Base-by-base conservation (phyloP, 768 basidiomycete genomes). In the Rubroboletus pulcherrimus region DNA sequence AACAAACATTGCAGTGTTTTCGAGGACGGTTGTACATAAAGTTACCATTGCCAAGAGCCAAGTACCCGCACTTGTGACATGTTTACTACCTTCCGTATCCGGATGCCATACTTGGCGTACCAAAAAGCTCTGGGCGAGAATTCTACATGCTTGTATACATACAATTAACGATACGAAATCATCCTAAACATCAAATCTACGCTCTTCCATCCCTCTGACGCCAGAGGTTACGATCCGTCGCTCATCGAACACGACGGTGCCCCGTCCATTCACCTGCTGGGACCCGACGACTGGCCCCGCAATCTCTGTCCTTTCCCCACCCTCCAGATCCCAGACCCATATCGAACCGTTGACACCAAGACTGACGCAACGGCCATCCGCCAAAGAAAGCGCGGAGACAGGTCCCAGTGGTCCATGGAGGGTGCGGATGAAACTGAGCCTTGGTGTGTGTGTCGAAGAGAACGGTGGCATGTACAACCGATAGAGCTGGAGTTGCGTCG, bases 281-380 rank as follows among this genome's bases (percentile, higher is more conserved):
- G 77, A 74, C 64, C 78, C 76, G 37, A 75, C 77, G 5, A 54
- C 40, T 0, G 57, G 63, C 2, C 42, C 49, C 33, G 63, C 66
- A 7, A 78, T 72, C 61, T 75, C 74, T 11, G 69, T 65, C 41
- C 74, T 71, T 29, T 71, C 66, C 21, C 74, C 77, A 11, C 76
- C 78, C 67, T 93, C 91, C 33, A 93, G 75, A 71, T 93, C 91
- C 91, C 91, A 93, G 3, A 90, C 87, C 87, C 89, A 91, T 41
- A 93, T 79, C 62, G 81, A 81, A 39, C 89, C 89, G 66, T 89
- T 84, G 34, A 71, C 71, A 9, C 86, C 83, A 19, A 91, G 71
- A 63, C 87, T 86, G 30, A 93, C 86, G 60, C 91, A 93, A 3
- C 91, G 82, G 24, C 91, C 91, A 69, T 93, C 91, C 30, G 91